phyloP scores from a whole-genome alignment of 768 basidiomycete species.

The Artomyces pyxidatus region DNA sequence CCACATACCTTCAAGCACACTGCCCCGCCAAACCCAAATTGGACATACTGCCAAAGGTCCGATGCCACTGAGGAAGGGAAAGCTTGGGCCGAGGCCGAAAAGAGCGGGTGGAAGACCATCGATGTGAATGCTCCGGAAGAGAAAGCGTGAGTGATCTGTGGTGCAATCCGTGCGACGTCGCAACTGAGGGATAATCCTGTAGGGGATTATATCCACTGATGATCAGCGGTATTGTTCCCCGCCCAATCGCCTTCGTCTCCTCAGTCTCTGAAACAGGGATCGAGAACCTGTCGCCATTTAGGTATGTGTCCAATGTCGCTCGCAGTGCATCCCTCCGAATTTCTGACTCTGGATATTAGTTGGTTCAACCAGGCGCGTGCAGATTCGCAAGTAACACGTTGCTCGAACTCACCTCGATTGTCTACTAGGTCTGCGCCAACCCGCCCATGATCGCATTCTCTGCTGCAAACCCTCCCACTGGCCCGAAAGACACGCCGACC shows the following conservation, averaged over 20 bases:
- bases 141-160: not conserved
- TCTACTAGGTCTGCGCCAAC: constrained; percentile 51
- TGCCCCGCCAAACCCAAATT: not conserved
- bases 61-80: not conserved
- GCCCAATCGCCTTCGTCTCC: constrained; percentile 64
- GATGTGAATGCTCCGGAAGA: not conserved
- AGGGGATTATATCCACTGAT: constrained; percentile 40
- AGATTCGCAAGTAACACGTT: not conserved
- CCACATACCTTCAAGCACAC: not conserved
- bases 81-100: not conserved
- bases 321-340: too few species aligned
- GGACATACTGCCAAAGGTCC: not conserved
- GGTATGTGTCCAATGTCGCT: constrained; percentile 17
- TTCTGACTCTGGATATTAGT: too few species aligned
- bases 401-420: constrained; percentile 8
- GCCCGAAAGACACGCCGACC: constrained; percentile 51
- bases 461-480: constrained; percentile 34
- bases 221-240: constrained; percentile 51
- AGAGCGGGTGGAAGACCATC: not conserved
- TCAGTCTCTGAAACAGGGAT: constrained; percentile 41
- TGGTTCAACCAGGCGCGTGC: constrained; percentile 4
- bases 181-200: not conserved
- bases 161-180: not conserved
- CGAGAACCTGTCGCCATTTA: constrained; percentile 62
- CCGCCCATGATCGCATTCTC: constrained; percentile 63